phyloP scores from a whole-genome alignment of 495 filamentous ascomycete genomes.

The Halenospora varia region DNA sequence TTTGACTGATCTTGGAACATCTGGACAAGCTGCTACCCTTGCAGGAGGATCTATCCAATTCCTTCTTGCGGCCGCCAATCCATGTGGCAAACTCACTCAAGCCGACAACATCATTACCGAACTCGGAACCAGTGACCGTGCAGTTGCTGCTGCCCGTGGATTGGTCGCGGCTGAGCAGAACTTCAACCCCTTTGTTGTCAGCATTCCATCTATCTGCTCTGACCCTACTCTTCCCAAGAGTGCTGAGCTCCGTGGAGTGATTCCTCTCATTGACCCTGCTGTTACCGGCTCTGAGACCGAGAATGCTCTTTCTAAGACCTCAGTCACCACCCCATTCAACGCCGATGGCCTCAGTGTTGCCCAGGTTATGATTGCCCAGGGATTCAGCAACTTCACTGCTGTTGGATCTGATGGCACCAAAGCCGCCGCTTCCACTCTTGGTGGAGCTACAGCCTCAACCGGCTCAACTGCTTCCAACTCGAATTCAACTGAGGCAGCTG shows the following conservation, averaged over 20 bases:
- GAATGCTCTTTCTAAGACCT: constrained; percentile 48
- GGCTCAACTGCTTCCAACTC: constrained; percentile 6
- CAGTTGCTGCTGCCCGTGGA: constrained; percentile 51
- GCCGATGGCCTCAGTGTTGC: constrained; percentile 52
- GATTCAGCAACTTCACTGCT: constrained; percentile 53
- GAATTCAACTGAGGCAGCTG: background rate
- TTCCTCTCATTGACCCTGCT: constrained; percentile 56
- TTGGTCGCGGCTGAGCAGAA: constrained; percentile 65
- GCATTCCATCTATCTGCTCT: constrained; percentile 51
- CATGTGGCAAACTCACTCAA: constrained; percentile 44
- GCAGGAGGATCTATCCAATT: constrained; percentile 18
- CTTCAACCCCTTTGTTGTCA: constrained; percentile 57
- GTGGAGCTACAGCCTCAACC: constrained; percentile 20
- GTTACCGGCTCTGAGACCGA: constrained; percentile 46
- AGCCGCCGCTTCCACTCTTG: constrained; percentile 7
- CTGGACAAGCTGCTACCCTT: constrained; percentile 21
- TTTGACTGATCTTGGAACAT: constrained; percentile 7
- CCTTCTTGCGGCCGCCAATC: constrained; percentile 23
- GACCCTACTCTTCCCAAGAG: constrained; percentile 54
- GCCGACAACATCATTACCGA: constrained; percentile 55
- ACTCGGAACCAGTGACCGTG: constrained; percentile 46
- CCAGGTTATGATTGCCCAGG: constrained; percentile 45
- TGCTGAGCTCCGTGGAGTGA: constrained; percentile 52
- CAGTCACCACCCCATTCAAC: constrained; percentile 43
- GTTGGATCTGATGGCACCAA: constrained; percentile 22